A percentile compares a stretch with the other conserved stretches of the same genome.
Evolutionary conservation across 2,329 filamentous ascomycete species (phyloP).

Genomic region (Daldinia eschscholtzii): DNA sequence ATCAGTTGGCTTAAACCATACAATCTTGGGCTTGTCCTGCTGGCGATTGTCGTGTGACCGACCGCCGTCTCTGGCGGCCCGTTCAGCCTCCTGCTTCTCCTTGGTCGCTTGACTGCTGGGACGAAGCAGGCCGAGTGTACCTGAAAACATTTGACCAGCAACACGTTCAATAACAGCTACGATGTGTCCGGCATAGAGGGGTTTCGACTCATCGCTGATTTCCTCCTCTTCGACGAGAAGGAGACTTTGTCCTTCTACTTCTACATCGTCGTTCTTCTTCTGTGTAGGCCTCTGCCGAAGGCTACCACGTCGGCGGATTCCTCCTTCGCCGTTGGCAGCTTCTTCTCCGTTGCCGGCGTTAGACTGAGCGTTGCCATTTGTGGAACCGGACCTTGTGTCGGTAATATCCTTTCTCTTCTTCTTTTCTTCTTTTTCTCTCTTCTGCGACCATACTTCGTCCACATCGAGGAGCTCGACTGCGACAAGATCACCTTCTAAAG

Average conservation of each 20-base stretch:
- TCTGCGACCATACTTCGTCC: constrained; percentile 98
- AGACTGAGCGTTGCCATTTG: constrained; percentile 77
- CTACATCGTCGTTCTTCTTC: constrained; percentile 99
- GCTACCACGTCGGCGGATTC: constrained; percentile 92
- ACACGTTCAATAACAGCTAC: constrained; percentile 98
- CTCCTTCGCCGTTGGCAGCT: constrained; percentile 77
- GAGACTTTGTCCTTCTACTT: constrained; percentile 97
- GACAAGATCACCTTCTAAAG: constrained; percentile 94
- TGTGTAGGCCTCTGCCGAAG: constrained; percentile 96
- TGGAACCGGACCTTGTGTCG: constrained; percentile 84
- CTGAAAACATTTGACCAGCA: constrained; percentile 98
- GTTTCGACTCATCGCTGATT: constrained; percentile 98
- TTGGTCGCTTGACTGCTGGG: constrained; percentile 99
- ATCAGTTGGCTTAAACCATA: constrained; percentile 99
- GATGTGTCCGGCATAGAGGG: constrained; percentile 94
- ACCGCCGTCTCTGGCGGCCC: constrained; percentile 86
- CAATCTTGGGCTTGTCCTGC: constrained; percentile 99
- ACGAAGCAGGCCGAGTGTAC: constrained; percentile 90
- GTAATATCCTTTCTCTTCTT: constrained; percentile 99
- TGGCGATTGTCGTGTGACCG: constrained; percentile 84
- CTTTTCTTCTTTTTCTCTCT: constrained; percentile 99
- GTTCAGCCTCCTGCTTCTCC: constrained; percentile 98
- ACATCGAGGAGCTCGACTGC: constrained; percentile 97
- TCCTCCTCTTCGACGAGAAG: constrained; percentile 98
- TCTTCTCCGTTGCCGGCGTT: constrained; percentile 71